These are phyloP conservation scores for Globisporangium yorkense DNA, from an alignment of 352 stramenopile genomes.

Conservation along the genomic window DNA sequence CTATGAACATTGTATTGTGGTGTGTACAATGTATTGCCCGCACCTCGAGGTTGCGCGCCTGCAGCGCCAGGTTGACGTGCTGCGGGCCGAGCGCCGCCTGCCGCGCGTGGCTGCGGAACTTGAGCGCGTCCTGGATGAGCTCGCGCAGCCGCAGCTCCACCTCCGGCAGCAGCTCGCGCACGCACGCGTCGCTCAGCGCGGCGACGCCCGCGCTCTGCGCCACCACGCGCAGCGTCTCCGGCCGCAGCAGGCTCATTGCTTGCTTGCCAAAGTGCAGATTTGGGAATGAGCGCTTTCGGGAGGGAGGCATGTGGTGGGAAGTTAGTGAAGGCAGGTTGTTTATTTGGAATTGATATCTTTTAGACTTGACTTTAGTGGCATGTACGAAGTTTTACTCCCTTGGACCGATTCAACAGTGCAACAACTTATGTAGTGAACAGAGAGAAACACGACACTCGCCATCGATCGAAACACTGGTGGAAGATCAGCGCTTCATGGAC, in stretches of 20 bases:
- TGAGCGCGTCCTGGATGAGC: constrained; percentile 81
- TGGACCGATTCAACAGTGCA: no score
- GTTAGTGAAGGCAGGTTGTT: no score
- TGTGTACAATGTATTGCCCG: neutral
- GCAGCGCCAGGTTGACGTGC: constrained; percentile 77
- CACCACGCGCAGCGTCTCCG: constrained; percentile 63
- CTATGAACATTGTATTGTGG: neutral
- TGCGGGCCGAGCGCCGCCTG: constrained; percentile 43
- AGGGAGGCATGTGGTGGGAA: neutral
- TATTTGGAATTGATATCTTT: no score
- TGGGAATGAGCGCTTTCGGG: neutral
- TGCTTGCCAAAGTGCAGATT: neutral
- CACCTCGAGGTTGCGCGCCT: constrained; percentile 69
- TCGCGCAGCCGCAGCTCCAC: constrained; percentile 78
- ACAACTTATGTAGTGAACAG: no score
- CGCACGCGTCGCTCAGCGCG: constrained; percentile 55
- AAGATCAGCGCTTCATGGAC: no score
- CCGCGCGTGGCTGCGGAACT: constrained; percentile 75
- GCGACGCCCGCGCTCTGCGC: constrained; percentile 73
- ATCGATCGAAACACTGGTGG: no score
- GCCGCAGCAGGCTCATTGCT: constrained; percentile 70
- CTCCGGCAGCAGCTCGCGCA: constrained; percentile 63
- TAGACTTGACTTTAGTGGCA: no score
- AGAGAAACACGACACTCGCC: no score
- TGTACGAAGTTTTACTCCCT: no score